Conservation (phyloP, 2,329 filamentous ascomycete species). For the Didymosphaeria variabile region DNA sequence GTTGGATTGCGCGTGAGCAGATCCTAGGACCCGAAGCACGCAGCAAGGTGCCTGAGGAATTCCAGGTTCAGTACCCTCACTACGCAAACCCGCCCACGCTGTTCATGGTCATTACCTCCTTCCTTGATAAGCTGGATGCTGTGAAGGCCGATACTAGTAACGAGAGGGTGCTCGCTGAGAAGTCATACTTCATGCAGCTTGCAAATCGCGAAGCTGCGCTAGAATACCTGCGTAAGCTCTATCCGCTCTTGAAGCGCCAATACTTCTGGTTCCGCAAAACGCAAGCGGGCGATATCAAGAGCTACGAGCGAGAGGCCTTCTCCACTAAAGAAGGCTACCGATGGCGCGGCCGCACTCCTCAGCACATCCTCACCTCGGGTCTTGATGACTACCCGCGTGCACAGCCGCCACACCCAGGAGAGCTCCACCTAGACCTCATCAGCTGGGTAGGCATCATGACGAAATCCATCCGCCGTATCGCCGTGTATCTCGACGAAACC, state of each 20-base stretch:
- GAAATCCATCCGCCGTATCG: conserved; percentile 82
- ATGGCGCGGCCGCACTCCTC: conserved; percentile 88
- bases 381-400: conserved; percentile 96
- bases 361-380: conserved; percentile 90
- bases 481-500: conserved; percentile 73
- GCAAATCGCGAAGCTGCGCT: conserved; percentile 73
- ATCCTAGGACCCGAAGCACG: conserved; percentile 91
- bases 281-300: conserved; percentile 87
- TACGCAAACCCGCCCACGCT: conserved; percentile 97
- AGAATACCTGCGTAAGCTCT: conserved; percentile 77
- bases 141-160: conserved; percentile 46
- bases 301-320: conserved; percentile 88
- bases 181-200: conserved; percentile 69
- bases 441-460: conserved; percentile 99
- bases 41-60: conserved; percentile 92
- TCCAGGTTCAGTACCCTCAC: conserved; percentile 94
- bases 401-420: conserved; percentile 92
- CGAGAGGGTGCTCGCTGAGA: conserved; percentile 47
- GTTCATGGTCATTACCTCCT: conserved; percentile 85
- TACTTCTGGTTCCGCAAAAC: conserved; percentile 96
- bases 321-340: conserved; percentile 92
- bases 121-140: conserved; percentile 78
- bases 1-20: conserved; percentile 97
- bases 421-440: conserved; percentile 93
- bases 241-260: conserved; percentile 86